Percentiles rank a stretch among this genome's conserved stretches.
Evolutionary conservation across 768 basidiomycete genomes (phyloP).

Genomic region (Ramaria rubella): DNA sequence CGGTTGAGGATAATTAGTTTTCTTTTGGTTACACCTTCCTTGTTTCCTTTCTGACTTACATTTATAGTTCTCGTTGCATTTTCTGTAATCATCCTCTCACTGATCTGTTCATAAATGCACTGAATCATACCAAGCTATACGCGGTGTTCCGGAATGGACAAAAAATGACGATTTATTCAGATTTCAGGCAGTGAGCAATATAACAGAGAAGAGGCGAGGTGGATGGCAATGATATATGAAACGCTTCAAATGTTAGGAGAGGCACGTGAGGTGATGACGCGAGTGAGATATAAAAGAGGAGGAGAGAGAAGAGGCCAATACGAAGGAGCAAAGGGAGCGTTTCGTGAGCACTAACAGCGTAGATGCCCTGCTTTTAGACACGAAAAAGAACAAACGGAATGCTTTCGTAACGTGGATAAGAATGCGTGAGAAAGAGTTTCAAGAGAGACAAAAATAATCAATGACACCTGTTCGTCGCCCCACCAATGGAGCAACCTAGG

Average conservation of each 20-base stretch:
- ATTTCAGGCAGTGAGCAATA: not conserved
- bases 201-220: not conserved
- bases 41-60: not conserved
- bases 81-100: slow-evolving; percentile 1
- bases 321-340: slow-evolving; percentile 16
- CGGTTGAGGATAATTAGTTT: slow-evolving; percentile 28
- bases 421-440: slow-evolving; percentile 18
- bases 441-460: slow-evolving; percentile 12
- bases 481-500: not conserved
- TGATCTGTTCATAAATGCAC: not conserved
- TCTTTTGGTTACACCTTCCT: not conserved
- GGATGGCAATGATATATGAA: slow-evolving; percentile 8
- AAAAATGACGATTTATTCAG: slow-evolving; percentile 1
- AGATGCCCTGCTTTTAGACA: slow-evolving; percentile 3
- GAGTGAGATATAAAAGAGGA: slow-evolving; percentile 17
- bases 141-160: not conserved
- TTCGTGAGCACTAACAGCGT: slow-evolving; percentile 14
- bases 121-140: not conserved
- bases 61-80: not conserved
- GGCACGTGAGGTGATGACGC: slow-evolving; percentile 12
- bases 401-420: slow-evolving; percentile 23
- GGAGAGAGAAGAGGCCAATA: slow-evolving; percentile 21
- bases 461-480: not conserved
- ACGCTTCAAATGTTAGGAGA: slow-evolving; percentile 3
- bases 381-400: slow-evolving; percentile 25